Evolutionary conservation across 805 yeast species (phyloP), one percentile per base, ranked within the genome.

Genomic region (Danielia oregonensis): DNA sequence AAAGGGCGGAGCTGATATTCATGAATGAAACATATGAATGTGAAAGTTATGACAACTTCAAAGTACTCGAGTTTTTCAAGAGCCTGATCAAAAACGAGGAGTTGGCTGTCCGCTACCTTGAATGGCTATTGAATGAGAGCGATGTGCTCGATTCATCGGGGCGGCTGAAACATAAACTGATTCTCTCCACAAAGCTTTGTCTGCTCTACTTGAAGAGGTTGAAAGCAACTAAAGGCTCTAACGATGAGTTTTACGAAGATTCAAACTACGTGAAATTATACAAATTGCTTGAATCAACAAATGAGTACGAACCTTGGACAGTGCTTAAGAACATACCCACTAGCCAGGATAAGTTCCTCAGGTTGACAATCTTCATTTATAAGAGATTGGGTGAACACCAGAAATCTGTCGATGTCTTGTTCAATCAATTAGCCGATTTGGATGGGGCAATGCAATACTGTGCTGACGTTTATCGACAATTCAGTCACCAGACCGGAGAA

Each of bases 381-480:
- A 70, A 71, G 29, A 71, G 76, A 39, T 49, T 83, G 27, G 79
- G 76, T 1, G 76, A 76, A 33, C 86, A 85, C 50, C 68, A 70
- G 8, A 71, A 76, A 32, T 80, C 86, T 0, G 59, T 91, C 12
- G 74, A 76, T 35, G 72, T 86, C 2, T 65, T 79, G 17, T 77
- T 76, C 30, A 67, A 73, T 31, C 77, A 78, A 14, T 55, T 85
- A 29, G 58, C 72, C 3, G 82, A 82, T 49, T 68, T 75, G 30
- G 57, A 57, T 14, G 61, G 65, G n/a, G 84, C 95, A 0, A 70
- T 82, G 40, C 52, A 59, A 3, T 84, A 84, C 48, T 80, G 93
- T 42, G 56, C 71, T 1, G 61, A 62, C 4, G 59, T 84, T 0
- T 74, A 70, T 40, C 37, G 33, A 17, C 52, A 44, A 26, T 37